phyloP scores from a whole-genome alignment of 108 stramenopile species.

The Nitzschia sp. region DNA sequence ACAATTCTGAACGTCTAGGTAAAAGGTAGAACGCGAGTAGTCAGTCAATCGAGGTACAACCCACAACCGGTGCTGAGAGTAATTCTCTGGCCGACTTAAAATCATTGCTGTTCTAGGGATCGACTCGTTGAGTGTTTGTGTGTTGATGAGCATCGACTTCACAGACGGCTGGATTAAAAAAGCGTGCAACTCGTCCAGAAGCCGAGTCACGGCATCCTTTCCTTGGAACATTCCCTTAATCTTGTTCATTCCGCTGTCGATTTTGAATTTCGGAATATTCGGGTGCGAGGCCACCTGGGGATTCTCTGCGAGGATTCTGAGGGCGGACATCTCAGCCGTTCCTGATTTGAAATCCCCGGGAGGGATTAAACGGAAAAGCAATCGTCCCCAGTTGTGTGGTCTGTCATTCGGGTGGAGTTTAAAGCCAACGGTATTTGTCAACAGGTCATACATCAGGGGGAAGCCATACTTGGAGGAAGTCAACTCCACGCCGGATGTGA shows the following conservation, averaged over 20 bases:
- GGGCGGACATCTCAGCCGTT: conserved; percentile 90
- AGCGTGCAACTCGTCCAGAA: conserved; percentile 70
- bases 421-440: conserved; percentile 90
- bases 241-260: conserved; percentile 91
- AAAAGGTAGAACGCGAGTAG: conserved; percentile 73
- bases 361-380: conserved; percentile 89
- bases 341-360: conserved; percentile 83
- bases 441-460: conserved; percentile 93
- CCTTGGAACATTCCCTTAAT: conserved; percentile 94
- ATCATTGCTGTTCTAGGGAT: conserved; percentile 63
- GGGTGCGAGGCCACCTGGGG: conserved; percentile 83
- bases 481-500: conserved; percentile 87
- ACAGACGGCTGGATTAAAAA: conserved; percentile 75
- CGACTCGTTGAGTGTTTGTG: conserved; percentile 41
- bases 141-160: conserved; percentile 53
- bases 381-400: conserved; percentile 91
- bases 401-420: conserved; percentile 93
- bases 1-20: conserved; percentile 86
- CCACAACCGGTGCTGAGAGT: conserved; percentile 83
- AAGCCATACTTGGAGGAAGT: conserved; percentile 92
- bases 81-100: conserved; percentile 68
- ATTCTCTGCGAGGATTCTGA: conserved; percentile 91
- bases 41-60: conserved; percentile 83
- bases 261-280: conserved; percentile 95
- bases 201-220: conserved; percentile 87